Evolutionary conservation across 2,329 filamentous ascomycete genomes (phyloP).

Genomic region (Lachnellula hyalina): DNA sequence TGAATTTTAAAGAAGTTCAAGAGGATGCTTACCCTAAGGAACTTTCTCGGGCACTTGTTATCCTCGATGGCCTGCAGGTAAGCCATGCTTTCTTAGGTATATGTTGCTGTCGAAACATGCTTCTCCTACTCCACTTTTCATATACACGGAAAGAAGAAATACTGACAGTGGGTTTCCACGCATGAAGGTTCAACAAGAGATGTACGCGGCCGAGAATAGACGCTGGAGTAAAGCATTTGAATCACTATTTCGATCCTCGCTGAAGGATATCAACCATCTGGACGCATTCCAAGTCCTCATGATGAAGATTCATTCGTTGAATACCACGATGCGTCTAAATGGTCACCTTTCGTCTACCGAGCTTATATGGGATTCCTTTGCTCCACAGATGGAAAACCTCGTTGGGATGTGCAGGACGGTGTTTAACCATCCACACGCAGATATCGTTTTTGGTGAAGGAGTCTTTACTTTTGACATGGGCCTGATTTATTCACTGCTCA

Average conservation of each 20-base stretch:
- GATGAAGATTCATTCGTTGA: slow-evolving; percentile 19
- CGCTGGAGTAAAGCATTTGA: slow-evolving; percentile 20
- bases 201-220: slow-evolving; percentile 14
- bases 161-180: background rate
- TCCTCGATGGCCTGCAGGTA: background rate
- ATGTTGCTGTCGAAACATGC: background rate
- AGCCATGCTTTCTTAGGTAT: background rate
- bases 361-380: slow-evolving; percentile 18
- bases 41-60: background rate
- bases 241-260: slow-evolving; percentile 11
- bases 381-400: slow-evolving; percentile 13
- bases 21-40: background rate
- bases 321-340: slow-evolving; percentile 9
- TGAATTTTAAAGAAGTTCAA: slow-evolving; percentile 2
- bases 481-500: slow-evolving; percentile 18
- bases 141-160: background rate
- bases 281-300: slow-evolving; percentile 11
- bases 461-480: slow-evolving; percentile 21
- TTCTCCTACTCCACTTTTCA: slow-evolving; percentile 2
- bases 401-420: slow-evolving; percentile 11
- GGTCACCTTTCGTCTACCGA: slow-evolving; percentile 17
- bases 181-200: slow-evolving; percentile 14
- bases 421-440: slow-evolving; percentile 7
- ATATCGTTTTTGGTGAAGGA: slow-evolving; percentile 12
- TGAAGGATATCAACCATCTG: slow-evolving; percentile 5